A percentile compares a stretch with the other conserved stretches of the same genome.
These are phyloP conservation scores for Aquilaria malaccensis DNA, from an alignment of 345 rosid species.

Conservation along the genomic window DNA sequence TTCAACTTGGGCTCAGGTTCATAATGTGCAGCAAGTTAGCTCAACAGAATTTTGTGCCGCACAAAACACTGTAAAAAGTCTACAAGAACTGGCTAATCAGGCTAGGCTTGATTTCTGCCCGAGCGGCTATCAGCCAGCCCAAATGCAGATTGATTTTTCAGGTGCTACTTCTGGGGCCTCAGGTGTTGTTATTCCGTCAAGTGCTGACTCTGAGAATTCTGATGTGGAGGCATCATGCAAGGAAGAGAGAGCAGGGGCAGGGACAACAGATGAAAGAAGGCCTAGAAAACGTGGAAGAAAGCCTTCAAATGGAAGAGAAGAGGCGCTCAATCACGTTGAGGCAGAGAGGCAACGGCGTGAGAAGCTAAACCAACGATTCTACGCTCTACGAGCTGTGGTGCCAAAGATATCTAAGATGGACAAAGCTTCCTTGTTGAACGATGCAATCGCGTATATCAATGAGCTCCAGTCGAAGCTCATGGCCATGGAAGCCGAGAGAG, in stretches of 20 bases:
- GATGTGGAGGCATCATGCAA: constrained; percentile 73
- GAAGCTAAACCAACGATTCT: constrained; percentile 92
- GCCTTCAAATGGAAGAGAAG: constrained; percentile 98
- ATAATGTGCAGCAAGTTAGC: constrained; percentile 35
- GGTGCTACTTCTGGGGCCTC: constrained; percentile 59
- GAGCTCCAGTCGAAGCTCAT: constrained; percentile 89
- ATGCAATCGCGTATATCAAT: constrained; percentile 87
- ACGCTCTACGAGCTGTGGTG: constrained; percentile 86
- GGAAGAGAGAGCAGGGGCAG: constrained; percentile 33
- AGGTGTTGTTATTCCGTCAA: constrained; percentile 27
- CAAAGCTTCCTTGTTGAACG: constrained; percentile 90
- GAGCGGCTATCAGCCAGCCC: constrained; percentile 44
- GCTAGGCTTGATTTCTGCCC: constrained; percentile 36
- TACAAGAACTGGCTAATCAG: constrained; percentile 43
- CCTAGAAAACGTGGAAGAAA: constrained; percentile 93
- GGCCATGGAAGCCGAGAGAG: constrained; percentile 70
- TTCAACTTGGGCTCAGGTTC: constrained; percentile 49
- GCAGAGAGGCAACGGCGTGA: constrained; percentile 97
- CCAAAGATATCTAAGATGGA: constrained; percentile 99
- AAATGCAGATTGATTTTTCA: constrained; percentile 68
- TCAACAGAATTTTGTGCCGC: constrained; percentile 35
- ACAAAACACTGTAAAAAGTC: constrained; percentile 29
- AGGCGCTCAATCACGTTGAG: constrained; percentile 94
- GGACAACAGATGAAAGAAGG: constrained; percentile 47
- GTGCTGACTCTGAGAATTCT: constrained; percentile 54